A percentile compares a stretch with the other conserved stretches of the same genome.
Evolutionary conservation across 129 eudicot species (phyloP).

Genomic region (Scalesia atractyloides): DNA sequence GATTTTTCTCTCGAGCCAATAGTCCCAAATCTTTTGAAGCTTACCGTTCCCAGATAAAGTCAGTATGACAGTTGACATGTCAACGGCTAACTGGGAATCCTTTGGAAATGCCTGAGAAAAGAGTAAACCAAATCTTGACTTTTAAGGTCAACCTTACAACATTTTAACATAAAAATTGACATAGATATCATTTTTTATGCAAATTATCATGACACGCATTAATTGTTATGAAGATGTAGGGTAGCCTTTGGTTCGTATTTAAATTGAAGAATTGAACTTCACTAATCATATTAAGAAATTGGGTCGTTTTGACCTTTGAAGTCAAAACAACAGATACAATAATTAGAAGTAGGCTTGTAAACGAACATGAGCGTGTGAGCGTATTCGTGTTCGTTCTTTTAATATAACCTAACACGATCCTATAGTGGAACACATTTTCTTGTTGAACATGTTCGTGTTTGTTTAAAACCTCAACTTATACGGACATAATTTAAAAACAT

Average conservation of each 20-base stretch:
- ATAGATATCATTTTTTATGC: no score
- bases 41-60: slow-evolving; percentile 68
- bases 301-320: neutral
- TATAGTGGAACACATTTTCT: no score
- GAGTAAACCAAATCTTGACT: neutral
- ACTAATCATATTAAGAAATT: no score
- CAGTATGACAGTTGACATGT: slow-evolving; percentile 88
- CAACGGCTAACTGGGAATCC: slow-evolving; percentile 81
- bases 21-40: slow-evolving; percentile 67
- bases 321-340: neutral
- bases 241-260: neutral
- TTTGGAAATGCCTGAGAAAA: slow-evolving; percentile 65
- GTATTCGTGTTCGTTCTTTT: no score
- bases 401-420: no score
- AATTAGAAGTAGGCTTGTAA: neutral
- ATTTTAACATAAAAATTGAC: neutral
- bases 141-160: neutral
- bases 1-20: slow-evolving; percentile 51
- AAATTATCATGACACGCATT: neutral
- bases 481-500: no score
- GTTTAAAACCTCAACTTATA: no score
- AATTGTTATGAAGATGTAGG: no score
- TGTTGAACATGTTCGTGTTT: no score
- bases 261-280: neutral
- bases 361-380: no score